A percentile compares a stretch with the other conserved stretches of the same genome.
Evolutionary conservation across 805 yeast genomes (phyloP).

Genomic region (Saccharomycopsis guyanensis): DNA sequence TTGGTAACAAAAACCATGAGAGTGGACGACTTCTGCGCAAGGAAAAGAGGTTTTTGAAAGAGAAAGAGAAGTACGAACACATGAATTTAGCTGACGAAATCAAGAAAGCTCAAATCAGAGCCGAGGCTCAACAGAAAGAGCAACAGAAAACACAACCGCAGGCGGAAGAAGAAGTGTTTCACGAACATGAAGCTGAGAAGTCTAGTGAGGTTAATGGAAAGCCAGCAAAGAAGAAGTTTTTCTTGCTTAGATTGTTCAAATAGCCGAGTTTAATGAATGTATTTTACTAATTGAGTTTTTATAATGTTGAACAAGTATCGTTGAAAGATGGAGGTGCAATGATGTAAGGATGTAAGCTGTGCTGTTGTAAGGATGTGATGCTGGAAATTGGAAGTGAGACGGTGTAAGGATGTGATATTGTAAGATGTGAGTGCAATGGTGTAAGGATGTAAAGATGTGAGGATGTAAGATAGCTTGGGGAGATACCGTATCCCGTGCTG

Average conservation of each 20-base stretch:
- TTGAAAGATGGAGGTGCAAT: too few relatives aligned
- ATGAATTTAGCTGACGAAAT: constrained; percentile 5
- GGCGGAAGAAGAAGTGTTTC: background rate
- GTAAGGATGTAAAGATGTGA: too few relatives aligned
- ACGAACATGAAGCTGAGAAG: background rate
- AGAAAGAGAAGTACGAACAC: constrained; percentile 3
- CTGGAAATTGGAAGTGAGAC: too few relatives aligned
- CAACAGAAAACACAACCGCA: background rate
- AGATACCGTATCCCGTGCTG: too few relatives aligned
- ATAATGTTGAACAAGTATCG: too few relatives aligned
- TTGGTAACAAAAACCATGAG: background rate
- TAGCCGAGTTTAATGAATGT: background rate
- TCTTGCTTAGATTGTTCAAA: constrained; percentile 3
- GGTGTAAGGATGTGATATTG: too few relatives aligned
- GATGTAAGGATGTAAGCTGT: too few relatives aligned
- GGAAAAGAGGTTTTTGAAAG: constrained; percentile 7
- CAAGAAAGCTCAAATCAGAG: background rate
- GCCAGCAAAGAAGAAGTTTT: background rate
- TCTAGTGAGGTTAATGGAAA: background rate
- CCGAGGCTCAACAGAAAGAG: background rate
- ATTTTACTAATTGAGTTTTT: too few relatives aligned
- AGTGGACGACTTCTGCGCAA: background rate
- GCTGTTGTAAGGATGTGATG: too few relatives aligned
- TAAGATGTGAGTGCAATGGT: too few relatives aligned
- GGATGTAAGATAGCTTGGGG: too few relatives aligned